Evolutionary conservation across 2,329 filamentous ascomycete genomes (phyloP), one percentile per base, ranked within the genome.

Genomic region (Fusarium sp.): DNA sequence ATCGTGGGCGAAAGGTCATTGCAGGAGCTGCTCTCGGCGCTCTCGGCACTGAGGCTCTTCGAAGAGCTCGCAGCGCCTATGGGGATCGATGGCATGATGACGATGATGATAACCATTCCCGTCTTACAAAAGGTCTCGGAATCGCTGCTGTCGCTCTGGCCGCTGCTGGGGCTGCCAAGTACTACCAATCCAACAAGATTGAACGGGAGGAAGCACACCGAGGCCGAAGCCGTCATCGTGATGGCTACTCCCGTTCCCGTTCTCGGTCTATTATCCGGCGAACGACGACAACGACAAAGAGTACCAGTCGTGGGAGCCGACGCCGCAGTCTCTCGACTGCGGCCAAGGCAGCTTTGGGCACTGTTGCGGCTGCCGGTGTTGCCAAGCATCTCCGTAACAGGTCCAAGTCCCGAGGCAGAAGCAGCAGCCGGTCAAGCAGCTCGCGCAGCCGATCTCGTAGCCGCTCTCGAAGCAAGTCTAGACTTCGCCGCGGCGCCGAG

Each of bases 81-180:
- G 85, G 87, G 11, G 88, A 90, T 5, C 82, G 84, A 43, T 82
- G 81, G 71, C 80, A 81, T 16, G 81, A 83, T 12, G 78, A 78
- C 6, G 75, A 77, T 18, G 31, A 34, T 11, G 31, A 34, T 34
- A 34, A 34, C 31, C 81, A 83, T 40, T 85, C 83, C 43, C 84
- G 84, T 51, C 80, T 91, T 58, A 89, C 89, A 77, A 90, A 88
- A 2, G 89, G 88, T 23, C 81, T 91, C 23, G 89, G 89, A 34
- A 83, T 91, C 43, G 89, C 89, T 9, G 89, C 89, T 10, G 88
- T 89, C 23, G 89, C 89, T 15, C 82, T 91, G 27, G 89, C 89
- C 8, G 87, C 90, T 18, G 89, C 89, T 4, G 89, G 89, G n/a
- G 89, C 89, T 6, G 85, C 88, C 66, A 90, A 91, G 75, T 90